Evolutionary conservation across 164 flowering plant genomes (phyloP).

Genomic region (Chimonanthus salicifolius): DNA sequence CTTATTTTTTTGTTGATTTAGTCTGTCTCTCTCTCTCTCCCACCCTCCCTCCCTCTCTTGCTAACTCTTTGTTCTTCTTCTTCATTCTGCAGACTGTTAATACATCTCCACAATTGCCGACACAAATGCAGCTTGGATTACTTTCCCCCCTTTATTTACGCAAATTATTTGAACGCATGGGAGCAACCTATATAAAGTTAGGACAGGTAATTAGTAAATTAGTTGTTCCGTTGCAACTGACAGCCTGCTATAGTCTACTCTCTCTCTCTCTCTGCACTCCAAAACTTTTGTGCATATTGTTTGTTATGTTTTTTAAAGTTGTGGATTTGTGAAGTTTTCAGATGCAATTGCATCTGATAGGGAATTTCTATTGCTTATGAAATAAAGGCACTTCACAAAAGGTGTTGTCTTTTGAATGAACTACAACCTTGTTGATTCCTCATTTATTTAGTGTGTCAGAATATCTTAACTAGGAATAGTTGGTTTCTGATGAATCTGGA

Average conservation of each 20-base stretch:
- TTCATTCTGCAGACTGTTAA: conserved; percentile 42
- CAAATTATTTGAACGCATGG: conserved; percentile 89
- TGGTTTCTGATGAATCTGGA: too few species aligned
- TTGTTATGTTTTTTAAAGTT: neutral
- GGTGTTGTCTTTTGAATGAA: too few species aligned
- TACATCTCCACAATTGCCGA: conserved; percentile 53
- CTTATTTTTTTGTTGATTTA: neutral
- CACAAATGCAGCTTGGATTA: conserved; percentile 69
- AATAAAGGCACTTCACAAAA: too few species aligned
- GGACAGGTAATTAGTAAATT: conserved; percentile 61
- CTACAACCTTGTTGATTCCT: too few species aligned
- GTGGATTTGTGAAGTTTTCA: conserved; percentile 1
- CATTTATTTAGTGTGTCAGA: too few species aligned
- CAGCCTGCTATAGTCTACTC: neutral
- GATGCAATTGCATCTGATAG: neutral
- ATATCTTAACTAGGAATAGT: too few species aligned
- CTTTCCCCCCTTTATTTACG: conserved; percentile 81
- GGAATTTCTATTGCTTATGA: neutral
- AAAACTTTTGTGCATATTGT: neutral
- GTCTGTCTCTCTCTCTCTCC: neutral
- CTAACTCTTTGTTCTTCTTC: neutral
- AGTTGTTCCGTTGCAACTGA: neutral
- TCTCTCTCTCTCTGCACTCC: neutral
- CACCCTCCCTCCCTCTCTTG: too few species aligned
- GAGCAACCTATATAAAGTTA: conserved; percentile 87